phyloP scores from a whole-genome alignment of 805 yeast species.

The Myxozyma melibiosi region DNA sequence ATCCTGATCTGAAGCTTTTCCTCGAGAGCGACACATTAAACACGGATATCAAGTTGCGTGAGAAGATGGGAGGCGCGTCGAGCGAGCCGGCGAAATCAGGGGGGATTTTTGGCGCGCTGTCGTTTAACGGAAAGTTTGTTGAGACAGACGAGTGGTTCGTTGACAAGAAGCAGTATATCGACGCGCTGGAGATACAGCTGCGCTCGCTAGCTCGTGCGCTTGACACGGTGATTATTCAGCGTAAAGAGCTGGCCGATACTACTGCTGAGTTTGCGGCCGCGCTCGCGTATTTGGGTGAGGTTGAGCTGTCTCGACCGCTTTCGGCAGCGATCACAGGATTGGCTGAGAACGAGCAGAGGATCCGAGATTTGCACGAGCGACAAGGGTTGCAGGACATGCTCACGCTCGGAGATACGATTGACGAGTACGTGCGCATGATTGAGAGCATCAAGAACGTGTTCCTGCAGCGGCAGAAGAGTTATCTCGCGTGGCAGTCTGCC shows the following conservation, averaged over 20 bases:
- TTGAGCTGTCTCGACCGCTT: conserved; percentile 71
- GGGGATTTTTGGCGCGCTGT: conserved; percentile 49
- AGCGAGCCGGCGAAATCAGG: conserved; percentile 45
- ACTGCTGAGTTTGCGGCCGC: conserved; percentile 66
- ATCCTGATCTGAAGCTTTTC: conserved; percentile 76
- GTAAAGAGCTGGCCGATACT: conserved; percentile 69
- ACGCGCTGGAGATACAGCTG: conserved; percentile 71
- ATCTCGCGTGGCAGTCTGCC: conserved; percentile 49
- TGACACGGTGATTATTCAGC: conserved; percentile 71
- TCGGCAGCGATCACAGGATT: conserved; percentile 68
- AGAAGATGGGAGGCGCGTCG: conserved; percentile 44
- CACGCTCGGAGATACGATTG: conserved; percentile 82
- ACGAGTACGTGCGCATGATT: conserved; percentile 79
- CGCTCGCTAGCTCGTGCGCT: conserved; percentile 68
- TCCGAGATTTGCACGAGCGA: conserved; percentile 74
- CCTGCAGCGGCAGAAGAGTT: conserved; percentile 66
- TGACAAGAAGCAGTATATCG: conserved; percentile 68
- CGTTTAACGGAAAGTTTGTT: conserved; percentile 61
- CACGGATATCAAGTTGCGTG: conserved; percentile 70
- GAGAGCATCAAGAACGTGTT: conserved; percentile 74
- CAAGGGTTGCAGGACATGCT: conserved; percentile 81
- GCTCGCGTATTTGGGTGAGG: conserved; percentile 62
- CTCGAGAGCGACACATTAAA: conserved; percentile 71
- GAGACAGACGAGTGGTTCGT: conserved; percentile 81
- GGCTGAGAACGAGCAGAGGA: conserved; percentile 67